Evolutionary conservation across 345 rosid species (phyloP).

Genomic region (Kandelia obovata): DNA sequence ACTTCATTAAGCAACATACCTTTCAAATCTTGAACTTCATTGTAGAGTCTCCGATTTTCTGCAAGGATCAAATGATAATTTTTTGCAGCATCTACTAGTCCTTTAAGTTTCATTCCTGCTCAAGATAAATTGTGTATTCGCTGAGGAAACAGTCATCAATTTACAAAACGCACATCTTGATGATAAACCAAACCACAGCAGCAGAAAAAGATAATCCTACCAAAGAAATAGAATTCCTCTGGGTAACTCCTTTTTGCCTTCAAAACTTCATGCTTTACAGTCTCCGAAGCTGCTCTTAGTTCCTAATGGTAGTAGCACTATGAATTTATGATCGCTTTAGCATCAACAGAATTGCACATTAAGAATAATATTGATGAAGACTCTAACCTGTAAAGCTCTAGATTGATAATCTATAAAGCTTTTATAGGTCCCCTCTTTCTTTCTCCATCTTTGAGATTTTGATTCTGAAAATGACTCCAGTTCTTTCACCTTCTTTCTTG

Average conservation of each 20-base stretch:
- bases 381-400: slow-evolving; percentile 64
- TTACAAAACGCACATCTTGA: slow-evolving; percentile 9
- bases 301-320: slow-evolving; percentile 42
- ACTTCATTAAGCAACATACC: slow-evolving; percentile 33
- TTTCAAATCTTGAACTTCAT: slow-evolving; percentile 94
- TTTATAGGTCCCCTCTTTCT: slow-evolving; percentile 55
- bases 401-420: slow-evolving; percentile 52
- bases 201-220: slow-evolving; percentile 31
- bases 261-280: slow-evolving; percentile 62
- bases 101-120: slow-evolving; percentile 73
- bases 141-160: slow-evolving; percentile 11
- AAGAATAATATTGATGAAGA: slow-evolving; percentile 14
- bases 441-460: slow-evolving; percentile 66
- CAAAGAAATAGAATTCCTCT: slow-evolving; percentile 60
- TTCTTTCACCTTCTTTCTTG: slow-evolving; percentile 65
- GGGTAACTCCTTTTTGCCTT: slow-evolving; percentile 52
- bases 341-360: slow-evolving; percentile 10
- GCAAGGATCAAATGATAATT: slow-evolving; percentile 71
- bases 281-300: slow-evolving; percentile 52
- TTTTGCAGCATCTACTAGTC: slow-evolving; percentile 77
- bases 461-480: slow-evolving; percentile 67
- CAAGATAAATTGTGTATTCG: slow-evolving; percentile 8
- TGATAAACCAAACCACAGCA: slow-evolving; percentile 12
- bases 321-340: slow-evolving; percentile 7
- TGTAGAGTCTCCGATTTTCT: slow-evolving; percentile 81